Evolutionary conservation across 2,329 filamentous ascomycete species (phyloP).

Genomic region (Colletotrichum tamarilloi): DNA sequence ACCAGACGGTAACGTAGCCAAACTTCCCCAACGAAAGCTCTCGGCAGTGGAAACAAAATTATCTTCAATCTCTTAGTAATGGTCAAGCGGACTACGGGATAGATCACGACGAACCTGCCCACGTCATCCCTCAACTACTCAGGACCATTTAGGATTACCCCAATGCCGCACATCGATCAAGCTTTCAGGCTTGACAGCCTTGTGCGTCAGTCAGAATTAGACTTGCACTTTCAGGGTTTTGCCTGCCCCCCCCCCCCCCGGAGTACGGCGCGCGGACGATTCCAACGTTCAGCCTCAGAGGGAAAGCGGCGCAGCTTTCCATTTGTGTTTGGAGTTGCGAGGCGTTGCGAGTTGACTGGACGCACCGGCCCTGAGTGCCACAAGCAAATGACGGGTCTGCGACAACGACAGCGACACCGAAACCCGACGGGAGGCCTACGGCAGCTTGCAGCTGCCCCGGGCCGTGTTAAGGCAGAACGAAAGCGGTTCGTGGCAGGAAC

Average conservation of each 20-base stretch:
- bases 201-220: neutral
- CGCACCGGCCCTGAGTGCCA: conserved; percentile 21
- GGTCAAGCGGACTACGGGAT: neutral
- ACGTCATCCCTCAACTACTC: neutral
- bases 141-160: neutral
- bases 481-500: conserved; percentile 5
- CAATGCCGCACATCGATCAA: conserved; percentile 9
- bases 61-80: neutral
- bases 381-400: conserved; percentile 11
- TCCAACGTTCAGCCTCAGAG: neutral
- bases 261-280: neutral
- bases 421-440: neutral
- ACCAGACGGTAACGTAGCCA: neutral
- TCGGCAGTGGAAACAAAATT: neutral
- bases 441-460: conserved; percentile 1
- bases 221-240: neutral
- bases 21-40: neutral
- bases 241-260: too few relatives aligned
- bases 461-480: neutral
- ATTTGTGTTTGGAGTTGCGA: neutral
- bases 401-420: conserved; percentile 1
- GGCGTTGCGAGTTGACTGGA: conserved; percentile 13
- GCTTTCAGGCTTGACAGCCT: conserved; percentile 17
- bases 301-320: neutral
- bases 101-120: neutral